These are phyloP conservation scores for Rhizopogon vulgaris DNA, from an alignment of 768 basidiomycete genomes.

Conservation along the genomic window DNA sequence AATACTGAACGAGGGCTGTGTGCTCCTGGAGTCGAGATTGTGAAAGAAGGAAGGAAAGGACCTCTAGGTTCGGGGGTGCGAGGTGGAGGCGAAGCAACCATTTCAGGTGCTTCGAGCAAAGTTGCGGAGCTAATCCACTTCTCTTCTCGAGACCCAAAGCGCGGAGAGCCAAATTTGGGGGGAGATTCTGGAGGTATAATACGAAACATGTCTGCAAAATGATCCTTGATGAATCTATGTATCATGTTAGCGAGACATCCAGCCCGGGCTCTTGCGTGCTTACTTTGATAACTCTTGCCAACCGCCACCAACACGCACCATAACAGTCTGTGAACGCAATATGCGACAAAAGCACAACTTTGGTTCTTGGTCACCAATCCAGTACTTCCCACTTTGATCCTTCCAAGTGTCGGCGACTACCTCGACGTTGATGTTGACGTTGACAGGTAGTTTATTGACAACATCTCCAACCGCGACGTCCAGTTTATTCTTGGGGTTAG, in stretches of 20 bases:
- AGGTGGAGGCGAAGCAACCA: conserved; percentile 33
- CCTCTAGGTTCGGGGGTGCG: conserved; percentile 63
- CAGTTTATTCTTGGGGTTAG: conserved; percentile 86
- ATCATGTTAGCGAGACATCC: conserved; percentile 6
- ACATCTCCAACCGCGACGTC: conserved; percentile 92
- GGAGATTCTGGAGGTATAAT: conserved; percentile 59
- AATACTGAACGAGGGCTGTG: conserved; percentile 39
- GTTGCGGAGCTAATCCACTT: conserved; percentile 82
- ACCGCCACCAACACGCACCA: conserved; percentile 95
- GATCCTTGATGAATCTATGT: conserved; percentile 75
- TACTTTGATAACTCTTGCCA: conserved; percentile 91
- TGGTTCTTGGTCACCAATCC: conserved; percentile 90
- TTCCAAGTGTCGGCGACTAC: conserved; percentile 82
- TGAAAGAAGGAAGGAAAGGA: conserved; percentile 59
- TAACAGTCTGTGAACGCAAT: conserved; percentile 84
- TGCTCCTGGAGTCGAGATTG: conserved; percentile 44
- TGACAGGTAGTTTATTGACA: conserved; percentile 81
- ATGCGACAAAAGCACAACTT: conserved; percentile 91
- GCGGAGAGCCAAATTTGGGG: conserved; percentile 37
- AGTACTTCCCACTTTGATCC: conserved; percentile 91
- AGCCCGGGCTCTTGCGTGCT: conserved; percentile 19
- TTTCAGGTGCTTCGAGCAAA: conserved; percentile 51
- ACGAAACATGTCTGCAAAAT: conserved; percentile 80
- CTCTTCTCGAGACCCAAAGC: conserved; percentile 47
- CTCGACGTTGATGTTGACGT: conserved; percentile 77